Conservation (phyloP, 176 grass and related monocot genomes). For the Canna indica region DNA sequence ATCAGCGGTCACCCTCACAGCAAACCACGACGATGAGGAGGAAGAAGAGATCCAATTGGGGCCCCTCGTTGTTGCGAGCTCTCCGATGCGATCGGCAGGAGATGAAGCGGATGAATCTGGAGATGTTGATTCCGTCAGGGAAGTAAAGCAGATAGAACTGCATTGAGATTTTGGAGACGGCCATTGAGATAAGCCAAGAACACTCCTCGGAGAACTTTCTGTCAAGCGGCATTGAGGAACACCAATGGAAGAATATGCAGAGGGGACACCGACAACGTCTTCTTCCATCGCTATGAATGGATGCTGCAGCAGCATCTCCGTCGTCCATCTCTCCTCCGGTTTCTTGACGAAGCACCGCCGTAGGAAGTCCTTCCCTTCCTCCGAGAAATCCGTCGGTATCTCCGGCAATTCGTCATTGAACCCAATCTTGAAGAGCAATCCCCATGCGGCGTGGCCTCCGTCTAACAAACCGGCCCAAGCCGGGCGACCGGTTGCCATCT, state of each 20-base stretch:
- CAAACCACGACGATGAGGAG: not conserved
- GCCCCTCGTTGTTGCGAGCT: not conserved
- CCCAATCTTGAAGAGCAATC: conserved; percentile 4
- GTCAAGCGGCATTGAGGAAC: not conserved
- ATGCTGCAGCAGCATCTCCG: conserved; percentile 6
- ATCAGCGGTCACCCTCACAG: not conserved
- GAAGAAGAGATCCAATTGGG: not conserved
- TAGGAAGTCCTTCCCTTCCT: conserved; percentile 17
- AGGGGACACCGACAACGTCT: not conserved
- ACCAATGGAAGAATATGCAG: not conserved
- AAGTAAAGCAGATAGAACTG: not conserved
- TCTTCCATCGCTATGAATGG: not conserved
- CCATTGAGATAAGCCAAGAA: not conserved
- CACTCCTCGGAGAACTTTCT: not conserved
- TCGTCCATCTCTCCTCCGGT: conserved; percentile 1
- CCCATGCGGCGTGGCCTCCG: not conserved
- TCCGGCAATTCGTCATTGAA: conserved; percentile 7
- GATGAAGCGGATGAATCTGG: not conserved
- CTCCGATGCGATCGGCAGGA: not conserved
- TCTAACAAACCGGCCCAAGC: not conserved
- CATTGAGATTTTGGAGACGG: not conserved
- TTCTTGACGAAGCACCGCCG: not conserved
- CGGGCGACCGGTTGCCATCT: conserved; percentile 1
- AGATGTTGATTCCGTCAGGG: not conserved
- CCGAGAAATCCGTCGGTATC: not conserved